These are phyloP conservation scores for Yamadazyma mexicana DNA, from an alignment of 1,139 yeast species.

Conservation along the genomic window DNA sequence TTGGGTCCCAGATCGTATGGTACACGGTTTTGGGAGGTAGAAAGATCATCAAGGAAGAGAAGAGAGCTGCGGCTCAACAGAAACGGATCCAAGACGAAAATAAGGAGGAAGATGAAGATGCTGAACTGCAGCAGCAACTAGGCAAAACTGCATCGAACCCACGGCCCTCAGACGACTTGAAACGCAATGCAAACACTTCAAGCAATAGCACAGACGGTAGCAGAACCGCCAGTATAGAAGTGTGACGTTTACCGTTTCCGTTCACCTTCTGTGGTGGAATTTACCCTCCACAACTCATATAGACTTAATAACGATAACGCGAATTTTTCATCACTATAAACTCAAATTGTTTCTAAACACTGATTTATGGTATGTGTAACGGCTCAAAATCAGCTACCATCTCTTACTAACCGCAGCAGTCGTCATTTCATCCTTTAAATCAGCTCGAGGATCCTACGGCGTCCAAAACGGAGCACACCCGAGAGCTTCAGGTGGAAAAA, in stretches of 20 bases:
- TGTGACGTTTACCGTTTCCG: too few relatives aligned
- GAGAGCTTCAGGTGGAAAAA: slow-evolving; percentile 86
- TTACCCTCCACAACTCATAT: too few relatives aligned
- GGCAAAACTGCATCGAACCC: too few relatives aligned
- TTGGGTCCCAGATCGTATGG: slow-evolving; percentile 72
- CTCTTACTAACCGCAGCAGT: slow-evolving; percentile 29
- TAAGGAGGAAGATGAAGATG: slow-evolving; percentile 3
- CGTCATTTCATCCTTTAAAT: slow-evolving; percentile 80
- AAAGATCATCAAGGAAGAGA: slow-evolving; percentile 21
- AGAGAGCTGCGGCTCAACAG: slow-evolving; percentile 8
- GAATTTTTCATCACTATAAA: too few relatives aligned
- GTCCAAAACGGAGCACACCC: slow-evolving; percentile 74
- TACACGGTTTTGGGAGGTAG: slow-evolving; percentile 47
- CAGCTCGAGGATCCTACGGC: slow-evolving; percentile 64
- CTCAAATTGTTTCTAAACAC: too few relatives aligned
- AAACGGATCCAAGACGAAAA: slow-evolving; percentile 9
- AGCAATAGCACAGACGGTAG: neutral
- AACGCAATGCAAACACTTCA: neutral
- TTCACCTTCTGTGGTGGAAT: too few relatives aligned
- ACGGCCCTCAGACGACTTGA: neutral
- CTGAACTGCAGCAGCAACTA: too few relatives aligned
- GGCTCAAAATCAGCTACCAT: neutral
- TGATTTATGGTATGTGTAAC: too few relatives aligned
- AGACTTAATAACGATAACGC: too few relatives aligned
- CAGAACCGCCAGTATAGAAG: too few relatives aligned